A percentile compares a stretch with the other conserved stretches of the same genome.
Conservation (phyloP, 192 early-diverging fungal genomes). For the Coemansia sp. region DNA sequence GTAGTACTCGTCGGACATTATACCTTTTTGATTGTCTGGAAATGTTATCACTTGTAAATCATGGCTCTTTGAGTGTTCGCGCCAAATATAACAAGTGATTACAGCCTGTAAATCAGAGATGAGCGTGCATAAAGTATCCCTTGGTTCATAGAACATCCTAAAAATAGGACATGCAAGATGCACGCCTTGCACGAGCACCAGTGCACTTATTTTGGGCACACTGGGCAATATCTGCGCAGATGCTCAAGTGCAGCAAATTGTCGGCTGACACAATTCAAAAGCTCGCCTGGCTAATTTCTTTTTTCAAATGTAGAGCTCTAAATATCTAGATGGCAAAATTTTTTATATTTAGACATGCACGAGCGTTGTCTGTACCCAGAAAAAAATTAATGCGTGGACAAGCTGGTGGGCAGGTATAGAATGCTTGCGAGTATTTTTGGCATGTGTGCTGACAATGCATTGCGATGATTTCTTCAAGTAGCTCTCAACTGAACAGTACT, state of each 20-base stretch:
- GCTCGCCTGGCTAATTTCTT: neutral
- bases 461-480: neutral
- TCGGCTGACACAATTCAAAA: neutral
- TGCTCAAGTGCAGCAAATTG: neutral
- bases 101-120: neutral
- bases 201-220: neutral
- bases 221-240: neutral
- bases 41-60: neutral
- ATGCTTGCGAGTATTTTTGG: neutral
- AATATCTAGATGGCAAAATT: neutral
- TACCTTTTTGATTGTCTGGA: neutral
- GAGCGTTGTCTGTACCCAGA: neutral
- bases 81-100: neutral
- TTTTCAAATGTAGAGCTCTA: neutral
- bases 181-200: neutral
- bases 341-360: neutral
- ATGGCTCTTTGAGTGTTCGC: neutral
- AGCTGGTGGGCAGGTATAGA: neutral
- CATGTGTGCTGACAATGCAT: neutral
- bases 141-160: neutral
- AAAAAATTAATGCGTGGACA: neutral
- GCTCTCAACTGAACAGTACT: neutral
- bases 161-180: neutral
- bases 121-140: too few species aligned
- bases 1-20: neutral